phyloP scores from a whole-genome alignment of 1,284 basidiomycete species.

The Ganoderma lucidum region DNA sequence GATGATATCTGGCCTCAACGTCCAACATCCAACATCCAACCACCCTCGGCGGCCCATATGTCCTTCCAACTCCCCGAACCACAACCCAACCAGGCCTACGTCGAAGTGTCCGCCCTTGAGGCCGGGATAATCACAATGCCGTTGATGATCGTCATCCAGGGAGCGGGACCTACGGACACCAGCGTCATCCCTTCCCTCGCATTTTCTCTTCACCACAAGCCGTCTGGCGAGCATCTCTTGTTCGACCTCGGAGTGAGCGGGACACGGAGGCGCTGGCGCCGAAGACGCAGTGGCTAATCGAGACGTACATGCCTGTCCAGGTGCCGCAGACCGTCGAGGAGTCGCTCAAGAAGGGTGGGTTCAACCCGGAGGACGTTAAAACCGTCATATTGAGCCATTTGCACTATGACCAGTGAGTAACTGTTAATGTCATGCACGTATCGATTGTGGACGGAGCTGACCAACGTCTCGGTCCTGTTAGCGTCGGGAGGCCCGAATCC shows the following conservation, averaged over 20 bases:
- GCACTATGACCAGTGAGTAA: slow-evolving; percentile 48
- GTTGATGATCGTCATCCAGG: slow-evolving; percentile 46
- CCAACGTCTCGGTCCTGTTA: neutral
- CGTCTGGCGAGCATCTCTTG: slow-evolving; percentile 48
- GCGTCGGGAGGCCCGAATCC: slow-evolving; percentile 51
- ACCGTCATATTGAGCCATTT: slow-evolving; percentile 57
- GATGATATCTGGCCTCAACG: neutral
- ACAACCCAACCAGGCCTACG: slow-evolving; percentile 49
- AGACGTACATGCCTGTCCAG: neutral
- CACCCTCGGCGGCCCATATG: neutral
- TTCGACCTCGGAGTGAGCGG: slow-evolving; percentile 62
- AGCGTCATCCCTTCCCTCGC: slow-evolving; percentile 49
- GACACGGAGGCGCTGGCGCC: slow-evolving; percentile 40
- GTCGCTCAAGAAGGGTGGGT: slow-evolving; percentile 56
- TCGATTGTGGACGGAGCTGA: neutral
- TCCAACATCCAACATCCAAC: neutral
- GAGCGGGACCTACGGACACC: slow-evolving; percentile 37
- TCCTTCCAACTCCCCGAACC: slow-evolving; percentile 40
- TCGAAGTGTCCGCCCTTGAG: slow-evolving; percentile 59
- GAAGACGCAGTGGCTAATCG: neutral
- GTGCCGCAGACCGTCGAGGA: slow-evolving; percentile 47
- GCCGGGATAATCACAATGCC: slow-evolving; percentile 51
- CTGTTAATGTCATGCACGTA: neutral
- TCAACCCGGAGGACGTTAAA: slow-evolving; percentile 49
- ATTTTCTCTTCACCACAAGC: slow-evolving; percentile 56